Conservation (phyloP, 345 rosid species). For the Psidium guajava region DNA sequence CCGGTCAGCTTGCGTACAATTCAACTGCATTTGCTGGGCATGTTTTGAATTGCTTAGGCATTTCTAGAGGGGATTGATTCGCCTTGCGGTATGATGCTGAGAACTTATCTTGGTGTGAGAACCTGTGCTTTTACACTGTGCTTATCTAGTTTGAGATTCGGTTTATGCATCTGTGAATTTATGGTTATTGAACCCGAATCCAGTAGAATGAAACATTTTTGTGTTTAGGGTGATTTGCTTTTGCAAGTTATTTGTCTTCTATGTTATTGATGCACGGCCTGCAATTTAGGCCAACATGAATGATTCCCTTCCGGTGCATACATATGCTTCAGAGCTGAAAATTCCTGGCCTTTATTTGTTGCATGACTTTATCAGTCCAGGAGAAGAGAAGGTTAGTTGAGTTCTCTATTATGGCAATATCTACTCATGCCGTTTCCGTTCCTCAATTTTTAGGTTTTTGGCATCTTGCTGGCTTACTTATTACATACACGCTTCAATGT, state of each 20-base stretch:
- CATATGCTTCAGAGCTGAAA: conserved; percentile 49
- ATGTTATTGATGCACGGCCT: neutral
- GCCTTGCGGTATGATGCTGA: neutral
- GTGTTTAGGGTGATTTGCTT: neutral
- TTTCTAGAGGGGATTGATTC: neutral
- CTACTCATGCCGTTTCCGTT: neutral
- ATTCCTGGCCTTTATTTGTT: conserved; percentile 70
- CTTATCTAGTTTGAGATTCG: neutral
- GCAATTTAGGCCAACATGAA: conserved; percentile 19
- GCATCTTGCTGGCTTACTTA: neutral
- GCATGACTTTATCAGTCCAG: conserved; percentile 48
- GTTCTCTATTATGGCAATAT: neutral
- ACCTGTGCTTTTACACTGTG: neutral
- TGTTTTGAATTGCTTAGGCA: neutral
- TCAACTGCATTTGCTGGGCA: neutral
- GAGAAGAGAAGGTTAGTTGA: conserved; percentile 60
- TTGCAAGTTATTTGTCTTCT: neutral
- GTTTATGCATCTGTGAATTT: neutral
- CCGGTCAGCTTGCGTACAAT: neutral
- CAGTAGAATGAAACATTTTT: neutral
- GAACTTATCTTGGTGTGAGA: neutral
- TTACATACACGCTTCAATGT: neutral
- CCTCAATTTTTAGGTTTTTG: neutral
- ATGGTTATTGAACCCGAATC: neutral
- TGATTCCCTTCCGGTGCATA: conserved; percentile 37